Conservation (phyloP, 352 stramenopile genomes). For the Phytophthora pinifolia region DNA sequence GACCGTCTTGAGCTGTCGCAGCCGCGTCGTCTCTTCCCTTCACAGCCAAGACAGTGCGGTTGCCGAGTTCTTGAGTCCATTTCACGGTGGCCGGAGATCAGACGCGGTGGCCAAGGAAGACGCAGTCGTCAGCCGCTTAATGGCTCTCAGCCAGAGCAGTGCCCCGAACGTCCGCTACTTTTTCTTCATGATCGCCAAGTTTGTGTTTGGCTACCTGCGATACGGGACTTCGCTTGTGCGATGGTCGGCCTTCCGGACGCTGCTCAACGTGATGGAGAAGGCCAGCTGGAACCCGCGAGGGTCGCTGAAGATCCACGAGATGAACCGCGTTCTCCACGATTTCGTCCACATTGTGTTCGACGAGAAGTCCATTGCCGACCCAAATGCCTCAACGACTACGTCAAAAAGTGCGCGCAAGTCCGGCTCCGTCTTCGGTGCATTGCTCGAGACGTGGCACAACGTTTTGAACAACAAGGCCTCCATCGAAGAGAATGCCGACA, state of each 20-base stretch:
- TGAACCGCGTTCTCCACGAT: constrained; percentile 48
- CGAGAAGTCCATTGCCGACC: constrained; percentile 38
- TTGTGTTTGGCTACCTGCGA: constrained; percentile 54
- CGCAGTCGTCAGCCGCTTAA: constrained; percentile 32
- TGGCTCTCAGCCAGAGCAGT: constrained; percentile 34
- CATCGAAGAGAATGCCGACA: constrained; percentile 41
- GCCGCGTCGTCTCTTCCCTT: constrained; percentile 51
- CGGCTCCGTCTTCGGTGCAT: constrained; percentile 43
- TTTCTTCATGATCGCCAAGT: constrained; percentile 47
- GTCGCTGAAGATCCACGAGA: constrained; percentile 38
- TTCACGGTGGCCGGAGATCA: constrained; percentile 28
- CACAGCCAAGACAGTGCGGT: constrained; percentile 56
- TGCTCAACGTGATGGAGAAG: constrained; percentile 65
- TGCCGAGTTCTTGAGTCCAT: constrained; percentile 48
- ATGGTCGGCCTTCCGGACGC: constrained; percentile 52
- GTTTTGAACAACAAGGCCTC: constrained; percentile 47
- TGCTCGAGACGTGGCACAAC: constrained; percentile 57
- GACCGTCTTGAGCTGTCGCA: constrained; percentile 48
- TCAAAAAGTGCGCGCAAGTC: constrained; percentile 22
- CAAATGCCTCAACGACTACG: not conserved
- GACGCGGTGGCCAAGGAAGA: constrained; percentile 26
- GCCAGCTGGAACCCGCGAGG: constrained; percentile 44
- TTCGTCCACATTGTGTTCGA: constrained; percentile 63
- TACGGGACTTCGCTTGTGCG: constrained; percentile 43
- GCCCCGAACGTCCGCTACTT: constrained; percentile 49